These are phyloP conservation scores for Lachnellula willkommii DNA, from an alignment of 2,329 filamentous ascomycete genomes.

Conservation along the genomic window DNA sequence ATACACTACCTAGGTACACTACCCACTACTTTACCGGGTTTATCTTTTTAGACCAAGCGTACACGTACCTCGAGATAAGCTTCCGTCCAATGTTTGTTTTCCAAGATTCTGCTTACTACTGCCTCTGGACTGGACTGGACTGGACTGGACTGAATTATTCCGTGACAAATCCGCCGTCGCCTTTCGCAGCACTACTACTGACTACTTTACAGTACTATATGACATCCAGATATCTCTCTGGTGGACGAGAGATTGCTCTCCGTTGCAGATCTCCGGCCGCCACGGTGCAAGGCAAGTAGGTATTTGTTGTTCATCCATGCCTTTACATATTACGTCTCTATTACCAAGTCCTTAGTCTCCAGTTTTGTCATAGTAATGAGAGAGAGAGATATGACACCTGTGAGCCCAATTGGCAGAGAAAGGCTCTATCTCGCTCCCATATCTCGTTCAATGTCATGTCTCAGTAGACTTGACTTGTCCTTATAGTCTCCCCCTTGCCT, in stretches of 20 bases:
- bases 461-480: slow-evolving; percentile 1
- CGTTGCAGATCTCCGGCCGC: slow-evolving; percentile 4
- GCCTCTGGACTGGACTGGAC: too few species aligned
- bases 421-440: not conserved
- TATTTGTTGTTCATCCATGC: slow-evolving; percentile 7
- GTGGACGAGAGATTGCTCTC: not conserved
- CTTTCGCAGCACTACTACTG: not conserved
- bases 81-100: too few species aligned
- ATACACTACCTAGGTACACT: too few species aligned
- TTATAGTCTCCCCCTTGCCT: not conserved
- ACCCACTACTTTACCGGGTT: too few species aligned
- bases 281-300: slow-evolving; percentile 2
- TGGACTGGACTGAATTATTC: too few species aligned
- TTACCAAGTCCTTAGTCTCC: slow-evolving; percentile 1
- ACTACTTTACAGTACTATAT: too few species aligned
- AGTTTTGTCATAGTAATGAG: slow-evolving; percentile 9
- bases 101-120: too few species aligned
- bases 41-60: too few species aligned
- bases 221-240: not conserved
- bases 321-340: slow-evolving; percentile 10
- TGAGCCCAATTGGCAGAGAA: not conserved
- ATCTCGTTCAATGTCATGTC: not conserved
- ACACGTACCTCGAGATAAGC: too few species aligned
- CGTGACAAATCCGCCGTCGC: slow-evolving; percentile 1
- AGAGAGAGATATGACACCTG: slow-evolving; percentile 8